Evolutionary conservation across 768 basidiomycete species (phyloP), one percentile per base, ranked within the genome.

Genomic region (Lactarius tabidus): DNA sequence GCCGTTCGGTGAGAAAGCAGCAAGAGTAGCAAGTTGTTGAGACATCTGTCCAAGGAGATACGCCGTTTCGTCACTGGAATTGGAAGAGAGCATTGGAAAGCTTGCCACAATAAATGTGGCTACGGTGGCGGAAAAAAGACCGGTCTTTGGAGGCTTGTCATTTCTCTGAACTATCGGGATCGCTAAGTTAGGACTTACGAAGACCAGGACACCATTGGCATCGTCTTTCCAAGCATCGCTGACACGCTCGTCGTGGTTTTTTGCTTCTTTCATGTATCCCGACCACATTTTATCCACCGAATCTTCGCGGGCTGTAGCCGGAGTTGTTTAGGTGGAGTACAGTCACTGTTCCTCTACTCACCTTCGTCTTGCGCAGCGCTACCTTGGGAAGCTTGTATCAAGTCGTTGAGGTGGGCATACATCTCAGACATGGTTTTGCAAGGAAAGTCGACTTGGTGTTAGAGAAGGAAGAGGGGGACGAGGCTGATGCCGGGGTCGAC

Each of bases 61-160:
- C 15, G 35, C 28, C 7, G 58, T 57, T 36, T 18, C 28, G 1
- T 59, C 18, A n/a, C 53, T 45, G 8, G 57, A 39, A 29, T 72
- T 61, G 6, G 65, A 59, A 45, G 65, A 63, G 18, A 72, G 56
- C n/a, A 56, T 43, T 29, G 70, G 58, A 28, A 66, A 69, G 23
- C 69, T 62, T 57, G 69, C 61, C 33, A 72, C 43, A n/a, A 69
- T 36, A 45, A 72, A 70, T 1, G 66, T 51, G 3, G 70, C 67
- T 6, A 70, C 60, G 15, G 66, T 65, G 2, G 68, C 70, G 26
- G 72, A 70, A 59, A 72, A 71, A 1, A 72, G 65, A 48, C 72
- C 71, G 0, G 72, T 69, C 72, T 72, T n/a, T 35, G 28, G 23
- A 15, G n/a, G n/a, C 15, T 9, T 3, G 20, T 36, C 29, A 68